Conservation (phyloP, 2,329 filamentous ascomycete species). For the Sporothrix luriei region DNA sequence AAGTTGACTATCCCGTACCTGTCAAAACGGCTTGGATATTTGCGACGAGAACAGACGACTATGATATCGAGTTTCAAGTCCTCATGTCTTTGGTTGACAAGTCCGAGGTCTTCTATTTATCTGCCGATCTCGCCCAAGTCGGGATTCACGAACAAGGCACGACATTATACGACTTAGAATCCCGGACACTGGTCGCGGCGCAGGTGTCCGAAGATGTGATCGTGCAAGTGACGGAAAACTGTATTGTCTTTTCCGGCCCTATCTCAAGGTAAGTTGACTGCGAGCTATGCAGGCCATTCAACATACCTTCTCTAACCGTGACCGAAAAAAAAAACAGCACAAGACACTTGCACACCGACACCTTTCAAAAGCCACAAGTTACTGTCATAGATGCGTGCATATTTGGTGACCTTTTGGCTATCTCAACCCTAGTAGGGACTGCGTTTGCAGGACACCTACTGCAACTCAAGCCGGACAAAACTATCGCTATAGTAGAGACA, state of each 20-base stretch:
- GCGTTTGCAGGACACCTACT: conserved; percentile 48
- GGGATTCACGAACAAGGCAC: conserved; percentile 48
- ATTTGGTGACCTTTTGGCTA: conserved; percentile 45
- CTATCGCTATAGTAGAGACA: conserved; percentile 39
- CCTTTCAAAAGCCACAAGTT: conserved; percentile 24
- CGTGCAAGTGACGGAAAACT: conserved; percentile 59
- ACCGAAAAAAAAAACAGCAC: conserved; percentile 7
- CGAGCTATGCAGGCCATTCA: neutral
- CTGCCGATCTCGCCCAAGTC: conserved; percentile 52
- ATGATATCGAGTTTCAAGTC: conserved; percentile 45
- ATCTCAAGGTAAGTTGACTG: conserved; percentile 43
- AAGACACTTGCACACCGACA: conserved; percentile 15
- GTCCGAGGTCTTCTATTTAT: conserved; percentile 54
- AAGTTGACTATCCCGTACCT: conserved; percentile 54
- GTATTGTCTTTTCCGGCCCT: conserved; percentile 47
- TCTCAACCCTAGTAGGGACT: conserved; percentile 48
- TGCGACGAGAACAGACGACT: conserved; percentile 36
- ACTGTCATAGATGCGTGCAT: conserved; percentile 50
- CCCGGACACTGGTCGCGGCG: conserved; percentile 55
- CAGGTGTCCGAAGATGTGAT: conserved; percentile 45
- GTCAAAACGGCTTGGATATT: conserved; percentile 60
- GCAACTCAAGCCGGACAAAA: conserved; percentile 39
- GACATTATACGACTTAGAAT: conserved; percentile 55
- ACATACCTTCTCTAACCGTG: neutral
- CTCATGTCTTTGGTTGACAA: conserved; percentile 55